Evolutionary conservation across 306 rosid genomes (phyloP).

Genomic region (Bauhinia variegata): DNA sequence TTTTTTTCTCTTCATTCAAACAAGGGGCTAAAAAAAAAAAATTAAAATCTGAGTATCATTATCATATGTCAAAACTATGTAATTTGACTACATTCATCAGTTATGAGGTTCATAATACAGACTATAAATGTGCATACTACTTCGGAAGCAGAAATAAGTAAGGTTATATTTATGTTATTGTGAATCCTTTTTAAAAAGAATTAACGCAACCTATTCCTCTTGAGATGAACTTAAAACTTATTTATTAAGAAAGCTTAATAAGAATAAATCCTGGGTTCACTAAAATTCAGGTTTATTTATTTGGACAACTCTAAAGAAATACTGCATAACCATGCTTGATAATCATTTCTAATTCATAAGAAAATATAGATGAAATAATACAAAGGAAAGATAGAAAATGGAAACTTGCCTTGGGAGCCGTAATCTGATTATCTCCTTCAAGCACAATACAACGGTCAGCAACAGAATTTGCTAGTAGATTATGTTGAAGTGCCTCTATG

Average conservation of each 20-base stretch:
- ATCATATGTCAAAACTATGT: slow-evolving; percentile 1
- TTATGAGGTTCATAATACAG: not conserved
- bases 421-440: slow-evolving; percentile 79
- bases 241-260: not conserved
- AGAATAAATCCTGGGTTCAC: not conserved
- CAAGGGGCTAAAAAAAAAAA: slow-evolving; percentile 1
- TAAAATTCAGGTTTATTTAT: not conserved
- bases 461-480: slow-evolving; percentile 71
- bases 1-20: slow-evolving; percentile 22
- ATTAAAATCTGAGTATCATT: not conserved
- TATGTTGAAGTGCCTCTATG: slow-evolving; percentile 71
- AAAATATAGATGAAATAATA: not conserved
- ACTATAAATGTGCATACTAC: not conserved
- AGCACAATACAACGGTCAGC: slow-evolving; percentile 70
- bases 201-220: not conserved
- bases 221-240: not conserved
- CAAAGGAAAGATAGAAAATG: not conserved
- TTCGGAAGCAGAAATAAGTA: not conserved
- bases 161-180: not conserved
- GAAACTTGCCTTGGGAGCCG: slow-evolving; percentile 75
- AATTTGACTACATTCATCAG: not conserved
- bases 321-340: not conserved
- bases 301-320: not conserved
- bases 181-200: not conserved
- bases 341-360: too few species aligned